These are phyloP conservation scores for Paecilomyces dactylethromorphus DNA, from an alignment of 2,329 filamentous ascomycete species.

Conservation along the genomic window DNA sequence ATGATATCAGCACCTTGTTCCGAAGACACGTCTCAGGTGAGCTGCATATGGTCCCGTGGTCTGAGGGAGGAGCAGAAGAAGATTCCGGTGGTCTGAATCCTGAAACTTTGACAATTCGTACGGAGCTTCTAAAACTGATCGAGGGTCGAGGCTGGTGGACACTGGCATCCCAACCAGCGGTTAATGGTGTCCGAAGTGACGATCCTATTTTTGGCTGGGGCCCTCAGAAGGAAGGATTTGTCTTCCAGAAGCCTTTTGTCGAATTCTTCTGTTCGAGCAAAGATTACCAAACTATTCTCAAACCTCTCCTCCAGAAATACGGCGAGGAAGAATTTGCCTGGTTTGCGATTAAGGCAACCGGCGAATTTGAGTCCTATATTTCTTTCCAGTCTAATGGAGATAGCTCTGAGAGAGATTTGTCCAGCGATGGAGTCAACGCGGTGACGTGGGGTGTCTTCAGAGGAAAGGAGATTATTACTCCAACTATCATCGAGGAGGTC, in stretches of 20 bases:
- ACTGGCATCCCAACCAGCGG: constrained; percentile 87
- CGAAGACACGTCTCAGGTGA: constrained; percentile 72
- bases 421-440: constrained; percentile 64
- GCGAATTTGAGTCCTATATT: constrained; percentile 65
- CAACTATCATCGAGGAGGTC: constrained; percentile 93
- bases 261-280: constrained; percentile 80
- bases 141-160: constrained; percentile 83
- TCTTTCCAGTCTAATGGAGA: constrained; percentile 15
- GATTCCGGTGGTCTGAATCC: constrained; percentile 42
- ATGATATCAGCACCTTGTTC: constrained; percentile 77
- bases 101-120: constrained; percentile 75
- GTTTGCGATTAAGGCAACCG: constrained; percentile 73
- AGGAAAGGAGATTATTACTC: constrained; percentile 91
- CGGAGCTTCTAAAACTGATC: constrained; percentile 70
- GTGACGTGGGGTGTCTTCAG: constrained; percentile 97
- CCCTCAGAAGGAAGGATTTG: constrained; percentile 74
- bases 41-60: constrained; percentile 82
- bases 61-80: constrained; percentile 64
- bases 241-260: constrained; percentile 97
- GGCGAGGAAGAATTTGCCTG: constrained; percentile 69
- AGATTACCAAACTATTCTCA: constrained; percentile 62
- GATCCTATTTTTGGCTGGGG: constrained; percentile 89
- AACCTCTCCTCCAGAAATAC: constrained; percentile 53
- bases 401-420: not conserved
- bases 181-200: constrained; percentile 73